Base-by-base conservation (phyloP, 345 rosid genomes). In the Pistacia vera region DNA sequence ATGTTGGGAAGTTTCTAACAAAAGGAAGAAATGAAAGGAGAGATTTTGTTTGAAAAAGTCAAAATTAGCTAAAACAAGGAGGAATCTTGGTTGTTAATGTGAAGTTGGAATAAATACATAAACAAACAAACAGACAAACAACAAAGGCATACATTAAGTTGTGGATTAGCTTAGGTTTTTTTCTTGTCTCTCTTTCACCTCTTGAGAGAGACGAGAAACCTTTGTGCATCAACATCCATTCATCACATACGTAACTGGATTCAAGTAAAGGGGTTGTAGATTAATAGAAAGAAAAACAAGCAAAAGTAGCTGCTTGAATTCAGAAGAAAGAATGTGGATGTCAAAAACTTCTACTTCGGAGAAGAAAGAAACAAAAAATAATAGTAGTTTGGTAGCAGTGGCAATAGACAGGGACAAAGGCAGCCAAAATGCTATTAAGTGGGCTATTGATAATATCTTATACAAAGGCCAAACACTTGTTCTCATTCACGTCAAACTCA, bases 361-460 rank as follows among this genome's bases (percentile, higher is more conserved):
- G 49, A 86, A 56, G 73, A 89, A 55, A 69, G 79, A 79, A 16
- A 83, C 83, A 65, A 78, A 82, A 9, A 81, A 12, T 12, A 41
- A 76, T n/a, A 92, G 92, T n/a, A 92, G 92, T 18, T 28, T 88
- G 73, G 87, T 92, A 63, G 99, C 97, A 13, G 95, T 93, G 78
- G 99, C 97, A 2, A 87, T 95, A 57, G 97, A 95, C 79, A 85
- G 81, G 76, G 97, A 95, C 75, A 92, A 89, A 72, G 87, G 81
- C 70, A 93, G 99, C 89, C 98, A 93, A 66, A 68, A 72, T 79
- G 98, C 99, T 41, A 83, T 95, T 46, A 95, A 91, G 89, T 95
- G 97, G 98, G 87, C 93, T 12, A 77, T 85, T 3, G 98, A 95
- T 28, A 82, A 92, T 82, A 70, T 92, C 75, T 67, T 92, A 77